These are phyloP conservation scores for Trypanosoma rangeli DNA, from an alignment of 208 protist genomes.

Conservation along the genomic window DNA sequence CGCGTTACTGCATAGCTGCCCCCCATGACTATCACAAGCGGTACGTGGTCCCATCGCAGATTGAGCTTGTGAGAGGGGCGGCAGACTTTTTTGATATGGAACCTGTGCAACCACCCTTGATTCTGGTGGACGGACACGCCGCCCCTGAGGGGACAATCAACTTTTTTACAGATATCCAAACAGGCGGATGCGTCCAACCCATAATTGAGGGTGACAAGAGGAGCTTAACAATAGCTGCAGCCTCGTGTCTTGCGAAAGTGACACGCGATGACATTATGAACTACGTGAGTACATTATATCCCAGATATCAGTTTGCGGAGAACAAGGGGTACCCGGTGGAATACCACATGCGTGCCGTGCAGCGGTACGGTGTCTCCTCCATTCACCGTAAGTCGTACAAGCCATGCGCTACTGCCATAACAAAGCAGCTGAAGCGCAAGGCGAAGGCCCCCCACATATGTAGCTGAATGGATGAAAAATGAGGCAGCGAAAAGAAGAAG, in stretches of 20 bases:
- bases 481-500: background rate
- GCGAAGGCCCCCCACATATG: conserved; percentile 16
- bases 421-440: conserved; percentile 40
- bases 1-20: conserved; percentile 71
- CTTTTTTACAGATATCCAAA: conserved; percentile 58
- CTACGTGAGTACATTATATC: conserved; percentile 73
- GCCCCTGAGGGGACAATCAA: conserved; percentile 64
- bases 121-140: conserved; percentile 84
- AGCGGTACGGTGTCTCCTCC: conserved; percentile 60
- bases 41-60: conserved; percentile 56
- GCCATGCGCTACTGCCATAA: conserved; percentile 57
- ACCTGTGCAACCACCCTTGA: conserved; percentile 79
- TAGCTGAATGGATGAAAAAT: background rate
- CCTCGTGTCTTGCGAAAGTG: conserved; percentile 89
- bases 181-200: conserved; percentile 72
- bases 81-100: conserved; percentile 75
- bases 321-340: conserved; percentile 91
- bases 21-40: conserved; percentile 70
- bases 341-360: conserved; percentile 79
- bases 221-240: conserved; percentile 83
- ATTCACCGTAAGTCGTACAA: conserved; percentile 85
- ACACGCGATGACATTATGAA: conserved; percentile 87
- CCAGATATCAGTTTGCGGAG: conserved; percentile 72
- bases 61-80: conserved; percentile 65
- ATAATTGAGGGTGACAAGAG: conserved; percentile 89